A percentile compares a stretch with the other conserved stretches of the same genome.
Conservation (phyloP, 805 yeast genomes). For the Candida montana region DNA sequence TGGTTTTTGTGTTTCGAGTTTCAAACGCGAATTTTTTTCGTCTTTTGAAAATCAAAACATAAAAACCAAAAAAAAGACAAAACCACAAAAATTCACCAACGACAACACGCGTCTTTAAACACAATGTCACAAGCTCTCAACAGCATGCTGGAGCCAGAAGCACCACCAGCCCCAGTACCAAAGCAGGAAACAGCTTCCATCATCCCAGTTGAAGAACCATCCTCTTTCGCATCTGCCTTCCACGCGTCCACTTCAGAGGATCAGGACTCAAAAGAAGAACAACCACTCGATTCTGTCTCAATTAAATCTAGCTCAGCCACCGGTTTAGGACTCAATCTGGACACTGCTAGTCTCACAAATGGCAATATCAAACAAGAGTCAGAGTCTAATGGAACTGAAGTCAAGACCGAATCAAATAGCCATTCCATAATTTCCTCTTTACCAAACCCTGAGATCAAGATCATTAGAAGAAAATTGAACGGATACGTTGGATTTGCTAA, state of each 20-base stretch:
- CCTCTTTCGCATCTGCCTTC: constrained; percentile 4
- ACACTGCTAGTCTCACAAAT: not conserved
- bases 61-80: not conserved
- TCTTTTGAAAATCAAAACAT: not conserved
- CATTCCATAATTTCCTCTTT: constrained; percentile 2
- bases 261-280: not conserved
- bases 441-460: constrained; percentile 42
- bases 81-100: not conserved
- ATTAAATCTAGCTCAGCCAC: constrained; percentile 2
- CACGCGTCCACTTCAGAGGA: not conserved
- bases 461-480: constrained; percentile 77
- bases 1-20: constrained; percentile 7
- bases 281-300: not conserved
- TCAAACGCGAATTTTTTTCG: constrained; percentile 14
- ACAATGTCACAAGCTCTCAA: constrained; percentile 2
- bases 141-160: constrained; percentile 14
- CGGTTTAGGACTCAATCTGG: constrained; percentile 7
- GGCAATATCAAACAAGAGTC: constrained; percentile 4
- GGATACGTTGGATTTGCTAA: constrained; percentile 97
- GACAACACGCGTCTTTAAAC: not conserved
- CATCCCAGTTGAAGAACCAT: not conserved
- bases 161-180: not conserved
- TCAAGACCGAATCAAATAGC: constrained; percentile 1
- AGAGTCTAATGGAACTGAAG: not conserved
- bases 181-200: not conserved